Evolutionary conservation across 2,329 filamentous ascomycete genomes (phyloP), one percentile per base, ranked within the genome.

Genomic region (Podosphaera aphanis): DNA sequence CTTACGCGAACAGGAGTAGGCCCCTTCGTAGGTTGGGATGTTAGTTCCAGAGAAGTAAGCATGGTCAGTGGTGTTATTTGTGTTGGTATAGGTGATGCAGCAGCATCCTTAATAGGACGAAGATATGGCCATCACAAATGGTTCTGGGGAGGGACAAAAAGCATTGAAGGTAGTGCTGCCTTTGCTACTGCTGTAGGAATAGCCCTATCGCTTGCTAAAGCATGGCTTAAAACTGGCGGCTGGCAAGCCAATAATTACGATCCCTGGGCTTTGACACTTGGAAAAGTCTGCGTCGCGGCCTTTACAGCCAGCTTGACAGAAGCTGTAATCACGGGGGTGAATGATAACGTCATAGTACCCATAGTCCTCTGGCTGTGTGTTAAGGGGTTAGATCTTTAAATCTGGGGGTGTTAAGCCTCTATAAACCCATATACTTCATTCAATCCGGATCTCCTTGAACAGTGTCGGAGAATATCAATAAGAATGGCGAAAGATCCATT

Each of bases 301-400:
- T 70, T 71, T 37, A 73, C 85, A 48, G 83, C 86, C 23, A 94
- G 86, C 61, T 68, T 94, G 53, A 93, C 90, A 45, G 90, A 98
- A 65, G 86, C 90, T 21, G 88, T 94, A 41, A 65, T 98, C 51
- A 95, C 90, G 13, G 90, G 90, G 2, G 90, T 88, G 25, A 98
- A 98, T 62, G 90, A 98, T 67, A 98, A 98, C 66, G 90, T 98
- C 16, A 79, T 95, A 51, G 88, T 95, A 51, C 90, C 90, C 3
- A 75, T 98, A 47, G 77, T 93, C 44, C 64, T 98, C 49, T 98
- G 90, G 90, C 72, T 86, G 49, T 77, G 93, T 56, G 85, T 93
- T 35, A 81, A 88, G 62, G 83, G 83, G n/a, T 52, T 60, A 54
- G 53, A 55, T 45, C 55, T 59, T 47, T 60, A 57, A 51, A 55